Conservation (phyloP, 352 stramenopile species). For the Phytophthora quininea region DNA sequence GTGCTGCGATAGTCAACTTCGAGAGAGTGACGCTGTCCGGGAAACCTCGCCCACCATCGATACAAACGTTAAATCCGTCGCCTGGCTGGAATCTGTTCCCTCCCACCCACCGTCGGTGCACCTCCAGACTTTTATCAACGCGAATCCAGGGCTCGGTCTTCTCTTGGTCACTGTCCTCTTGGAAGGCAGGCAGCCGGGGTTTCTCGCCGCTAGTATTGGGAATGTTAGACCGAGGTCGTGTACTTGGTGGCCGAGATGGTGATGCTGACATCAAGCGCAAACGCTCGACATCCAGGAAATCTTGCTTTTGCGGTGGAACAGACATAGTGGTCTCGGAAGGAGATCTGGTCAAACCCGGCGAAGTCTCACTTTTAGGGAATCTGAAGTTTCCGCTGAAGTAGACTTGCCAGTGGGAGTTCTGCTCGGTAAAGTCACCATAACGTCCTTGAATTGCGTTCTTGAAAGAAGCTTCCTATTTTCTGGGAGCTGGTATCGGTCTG, state of each 20-base stretch:
- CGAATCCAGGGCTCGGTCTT: conserved; percentile 36
- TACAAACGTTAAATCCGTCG: conserved; percentile 83
- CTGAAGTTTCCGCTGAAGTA: neutral
- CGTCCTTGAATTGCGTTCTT: conserved; percentile 17
- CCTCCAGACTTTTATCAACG: conserved; percentile 46
- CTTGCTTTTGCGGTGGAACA: conserved; percentile 22
- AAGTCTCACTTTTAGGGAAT: conserved; percentile 9
- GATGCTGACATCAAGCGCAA: conserved; percentile 34
- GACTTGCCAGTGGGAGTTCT: conserved; percentile 8
- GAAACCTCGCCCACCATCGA: conserved; percentile 78
- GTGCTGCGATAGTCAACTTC: conserved; percentile 72
- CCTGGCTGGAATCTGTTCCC: conserved; percentile 52
- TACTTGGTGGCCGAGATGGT: conserved; percentile 39
- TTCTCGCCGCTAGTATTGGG: conserved; percentile 21
- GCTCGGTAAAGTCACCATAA: conserved; percentile 9
- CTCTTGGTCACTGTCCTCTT: conserved; percentile 26
- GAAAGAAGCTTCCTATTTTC: conserved; percentile 6
- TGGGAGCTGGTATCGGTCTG: conserved; percentile 27
- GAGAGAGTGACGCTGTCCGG: conserved; percentile 74
- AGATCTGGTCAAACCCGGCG: conserved; percentile 1
- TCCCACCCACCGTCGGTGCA: conserved; percentile 25
- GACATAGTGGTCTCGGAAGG: conserved; percentile 1
- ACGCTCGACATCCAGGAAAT: conserved; percentile 44
- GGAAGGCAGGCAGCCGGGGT: conserved; percentile 30
- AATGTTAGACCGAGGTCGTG: conserved; percentile 31